Conservation (phyloP, 2,329 filamentous ascomycete species). For the Aureobasidium sp. region DNA sequence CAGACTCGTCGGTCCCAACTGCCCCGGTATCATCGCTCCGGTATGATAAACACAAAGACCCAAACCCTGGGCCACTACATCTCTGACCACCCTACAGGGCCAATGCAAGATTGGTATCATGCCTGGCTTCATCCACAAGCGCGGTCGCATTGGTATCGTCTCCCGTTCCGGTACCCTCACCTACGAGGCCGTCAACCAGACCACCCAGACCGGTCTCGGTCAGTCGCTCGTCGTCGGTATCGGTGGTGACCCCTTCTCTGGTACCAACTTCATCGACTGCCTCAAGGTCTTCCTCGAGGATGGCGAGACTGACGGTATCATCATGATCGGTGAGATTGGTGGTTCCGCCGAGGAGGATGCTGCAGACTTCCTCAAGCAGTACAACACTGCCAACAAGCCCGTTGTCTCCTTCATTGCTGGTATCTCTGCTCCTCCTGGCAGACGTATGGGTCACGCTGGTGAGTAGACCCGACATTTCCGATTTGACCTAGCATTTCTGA, state of each 20-base stretch:
- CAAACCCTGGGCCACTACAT: not conserved
- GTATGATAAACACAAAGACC: slow-evolving; percentile 31
- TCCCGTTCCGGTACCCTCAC: slow-evolving; percentile 96
- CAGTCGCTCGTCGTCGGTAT: slow-evolving; percentile 98
- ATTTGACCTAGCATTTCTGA: slow-evolving; percentile 2
- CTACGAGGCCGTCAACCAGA: slow-evolving; percentile 99
- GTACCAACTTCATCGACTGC: slow-evolving; percentile 99
- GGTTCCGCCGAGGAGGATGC: slow-evolving; percentile 96
- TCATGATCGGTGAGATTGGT: slow-evolving; percentile 99
- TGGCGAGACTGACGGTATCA: slow-evolving; percentile 94
- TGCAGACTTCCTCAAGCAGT: slow-evolving; percentile 84
- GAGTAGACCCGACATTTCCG: slow-evolving; percentile 20
- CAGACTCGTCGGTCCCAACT: slow-evolving; percentile 93
- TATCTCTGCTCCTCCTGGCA: slow-evolving; percentile 91
- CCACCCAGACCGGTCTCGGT: slow-evolving; percentile 89
- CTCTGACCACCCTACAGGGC: slow-evolving; percentile 43
- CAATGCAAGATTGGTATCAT: slow-evolving; percentile 99
- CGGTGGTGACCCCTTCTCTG: slow-evolving; percentile 95
- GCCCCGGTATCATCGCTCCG: slow-evolving; percentile 88
- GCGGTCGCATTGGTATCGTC: slow-evolving; percentile 96
- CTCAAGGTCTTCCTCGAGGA: slow-evolving; percentile 94
- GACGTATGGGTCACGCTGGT: slow-evolving; percentile 97
- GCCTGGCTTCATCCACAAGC: slow-evolving; percentile 99
- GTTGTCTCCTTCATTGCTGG: slow-evolving; percentile 97
- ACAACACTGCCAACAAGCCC: slow-evolving; percentile 92